phyloP scores from a whole-genome alignment of 257 asterid species.

The Avicennia marina region DNA sequence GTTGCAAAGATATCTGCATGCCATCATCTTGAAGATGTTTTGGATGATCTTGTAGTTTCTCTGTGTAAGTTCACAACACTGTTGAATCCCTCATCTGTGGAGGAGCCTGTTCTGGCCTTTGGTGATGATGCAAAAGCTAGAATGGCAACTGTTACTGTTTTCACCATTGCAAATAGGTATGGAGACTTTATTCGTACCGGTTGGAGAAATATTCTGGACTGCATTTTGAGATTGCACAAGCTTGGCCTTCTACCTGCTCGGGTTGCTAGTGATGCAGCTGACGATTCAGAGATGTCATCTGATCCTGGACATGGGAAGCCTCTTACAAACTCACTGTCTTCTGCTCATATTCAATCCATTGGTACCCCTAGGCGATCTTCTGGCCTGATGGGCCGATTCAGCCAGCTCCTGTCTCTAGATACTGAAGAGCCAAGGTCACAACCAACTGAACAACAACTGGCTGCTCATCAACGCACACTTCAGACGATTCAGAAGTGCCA shows the following conservation, averaged over 20 bases:
- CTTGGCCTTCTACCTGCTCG: constrained; percentile 98
- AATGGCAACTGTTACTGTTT: constrained; percentile 92
- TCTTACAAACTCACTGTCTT: constrained; percentile 60
- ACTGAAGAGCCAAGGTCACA: constrained; percentile 94
- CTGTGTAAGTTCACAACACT: constrained; percentile 89
- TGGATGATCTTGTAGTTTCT: constrained; percentile 94
- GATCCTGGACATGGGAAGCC: constrained; percentile 89
- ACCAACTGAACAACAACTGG: constrained; percentile 93
- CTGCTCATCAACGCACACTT: constrained; percentile 94
- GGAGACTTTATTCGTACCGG: constrained; percentile 93
- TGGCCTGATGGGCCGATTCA: constrained; percentile 93
- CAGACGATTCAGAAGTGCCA: constrained; percentile 94
- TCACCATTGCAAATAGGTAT: constrained; percentile 81
- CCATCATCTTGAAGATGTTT: constrained; percentile 89
- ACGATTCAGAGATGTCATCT: constrained; percentile 74
- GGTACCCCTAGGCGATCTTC: constrained; percentile 96
- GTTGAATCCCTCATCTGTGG: constrained; percentile 76
- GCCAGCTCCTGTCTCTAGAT: constrained; percentile 90
- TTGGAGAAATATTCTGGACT: constrained; percentile 92
- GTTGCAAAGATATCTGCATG: constrained; percentile 95
- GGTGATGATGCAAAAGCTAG: constrained; percentile 95
- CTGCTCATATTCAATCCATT: constrained; percentile 68
- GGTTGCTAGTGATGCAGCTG: constrained; percentile 96
- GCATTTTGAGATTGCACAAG: constrained; percentile 87
- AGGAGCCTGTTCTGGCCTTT: constrained; percentile 91